Conservation (phyloP, 139 green algal species). For the Auxenochlorella pyrenoidosa region DNA sequence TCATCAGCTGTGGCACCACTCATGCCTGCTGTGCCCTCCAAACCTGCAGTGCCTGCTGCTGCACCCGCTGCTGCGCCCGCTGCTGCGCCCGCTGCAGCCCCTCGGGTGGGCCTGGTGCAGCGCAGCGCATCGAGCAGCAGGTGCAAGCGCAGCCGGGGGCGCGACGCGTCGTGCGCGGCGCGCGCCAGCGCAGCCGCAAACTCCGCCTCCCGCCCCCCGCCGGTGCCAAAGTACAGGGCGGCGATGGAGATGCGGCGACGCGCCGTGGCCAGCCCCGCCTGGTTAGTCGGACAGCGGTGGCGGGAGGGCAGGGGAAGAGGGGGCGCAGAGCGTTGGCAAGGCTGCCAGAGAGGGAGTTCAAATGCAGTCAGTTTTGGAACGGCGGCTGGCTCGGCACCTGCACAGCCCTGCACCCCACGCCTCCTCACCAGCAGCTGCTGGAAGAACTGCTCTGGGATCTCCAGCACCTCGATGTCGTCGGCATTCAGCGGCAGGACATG, state of each 20-base stretch:
- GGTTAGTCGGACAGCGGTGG: not conserved
- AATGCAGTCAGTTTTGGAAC: no score
- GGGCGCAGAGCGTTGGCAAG: no score
- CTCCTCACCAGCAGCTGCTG: constrained; percentile 10
- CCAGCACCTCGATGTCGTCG: constrained; percentile 1
- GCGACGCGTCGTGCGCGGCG: not conserved
- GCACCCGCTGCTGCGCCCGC: not conserved
- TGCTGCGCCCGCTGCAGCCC: not conserved
- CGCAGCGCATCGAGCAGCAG: constrained; percentile 48
- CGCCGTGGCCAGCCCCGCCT: constrained; percentile 20
- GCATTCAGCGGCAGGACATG: not conserved
- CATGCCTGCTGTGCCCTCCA: not conserved
- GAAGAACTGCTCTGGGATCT: constrained; percentile 15
- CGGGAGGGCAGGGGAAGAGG: not conserved
- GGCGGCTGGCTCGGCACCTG: no score
- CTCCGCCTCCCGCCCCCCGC: constrained; percentile 11
- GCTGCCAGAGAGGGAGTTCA: no score
- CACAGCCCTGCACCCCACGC: no score
- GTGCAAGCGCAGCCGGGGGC: constrained; percentile 18
- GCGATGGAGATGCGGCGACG: constrained; percentile 34
- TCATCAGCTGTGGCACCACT: not conserved
- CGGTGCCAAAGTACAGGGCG: constrained; percentile 47
- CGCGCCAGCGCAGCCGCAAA: constrained; percentile 41
- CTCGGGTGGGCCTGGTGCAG: constrained; percentile 28
- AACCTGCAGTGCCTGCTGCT: not conserved